Percentiles rank a stretch among this genome's conserved stretches.
These are phyloP conservation scores for Talaromyces marneffei DNA, from an alignment of 2,329 filamentous ascomycete genomes.

Conservation along the genomic window DNA sequence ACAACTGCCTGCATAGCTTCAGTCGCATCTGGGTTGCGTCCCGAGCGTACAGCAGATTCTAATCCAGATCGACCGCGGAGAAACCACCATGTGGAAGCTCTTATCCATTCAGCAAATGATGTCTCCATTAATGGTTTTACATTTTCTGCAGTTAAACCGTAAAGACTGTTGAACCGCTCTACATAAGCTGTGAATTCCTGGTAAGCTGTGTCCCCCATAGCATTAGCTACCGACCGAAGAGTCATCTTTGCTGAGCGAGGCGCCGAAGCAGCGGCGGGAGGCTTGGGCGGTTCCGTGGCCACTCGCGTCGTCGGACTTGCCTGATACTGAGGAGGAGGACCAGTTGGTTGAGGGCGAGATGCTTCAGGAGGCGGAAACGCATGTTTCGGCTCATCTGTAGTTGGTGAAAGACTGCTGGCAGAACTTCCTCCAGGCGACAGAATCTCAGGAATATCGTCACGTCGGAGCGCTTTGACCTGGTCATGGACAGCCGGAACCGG, in stretches of 20 bases:
- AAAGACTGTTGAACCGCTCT: constrained; percentile 67
- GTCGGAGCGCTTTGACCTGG: constrained; percentile 19
- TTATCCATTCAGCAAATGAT: constrained; percentile 61
- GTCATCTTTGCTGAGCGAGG: constrained; percentile 26
- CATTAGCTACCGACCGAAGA: constrained; percentile 33
- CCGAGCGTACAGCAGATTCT: constrained; percentile 64
- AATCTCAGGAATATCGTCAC: constrained; percentile 23
- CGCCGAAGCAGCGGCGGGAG: background rate
- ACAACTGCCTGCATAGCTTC: constrained; percentile 68
- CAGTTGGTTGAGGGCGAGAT: background rate
- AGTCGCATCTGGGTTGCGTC: constrained; percentile 27
- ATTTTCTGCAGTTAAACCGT: constrained; percentile 70
- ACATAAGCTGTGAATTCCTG: constrained; percentile 65
- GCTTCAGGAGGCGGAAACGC: constrained; percentile 1
- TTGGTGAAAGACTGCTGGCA: constrained; percentile 10
- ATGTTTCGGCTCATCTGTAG: background rate
- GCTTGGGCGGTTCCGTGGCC: background rate
- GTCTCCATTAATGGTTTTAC: constrained; percentile 60
- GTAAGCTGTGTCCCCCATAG: constrained; percentile 60
- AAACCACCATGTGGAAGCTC: constrained; percentile 84
- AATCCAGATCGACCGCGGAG: constrained; percentile 70
- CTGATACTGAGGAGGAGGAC: constrained; percentile 2
- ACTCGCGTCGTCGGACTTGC: background rate
- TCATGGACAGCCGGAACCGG: constrained; percentile 20
- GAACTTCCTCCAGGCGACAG: constrained; percentile 18